Evolutionary conservation across 148 eudicot species (phyloP), one percentile per base, ranked within the genome.

Genomic region (Vaccinium corymbosum): DNA sequence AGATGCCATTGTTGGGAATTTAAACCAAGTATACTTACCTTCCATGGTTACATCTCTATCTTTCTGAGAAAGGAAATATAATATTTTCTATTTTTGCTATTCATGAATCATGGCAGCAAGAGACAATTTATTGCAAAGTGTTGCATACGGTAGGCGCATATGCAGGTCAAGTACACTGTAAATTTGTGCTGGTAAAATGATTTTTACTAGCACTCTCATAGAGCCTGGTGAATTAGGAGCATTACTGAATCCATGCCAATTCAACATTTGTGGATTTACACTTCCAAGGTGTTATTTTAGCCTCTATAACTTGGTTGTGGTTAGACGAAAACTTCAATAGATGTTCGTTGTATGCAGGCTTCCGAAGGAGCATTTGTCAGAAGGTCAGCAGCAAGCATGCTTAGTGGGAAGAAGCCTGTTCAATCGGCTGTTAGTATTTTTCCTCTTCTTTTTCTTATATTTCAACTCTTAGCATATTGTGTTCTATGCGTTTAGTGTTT

Each of bases 311-410:
- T 4, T 82, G 53, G 17, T 82, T n/a, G 35, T 20, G 55, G 70
- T 10, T 74, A 35, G 9, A 19, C 13, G 9, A 20, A 27, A 82
- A n/a, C 42, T 82, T 73, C 7, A 25, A 76, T 42, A 17, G 53
- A 78, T 76, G 15, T 82, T 25, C 6, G 22, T 14, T 1, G n/a
- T 59, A 81, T 82, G 64, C 91, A 95, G 98, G 86, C 91, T 81
- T 88, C 96, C 32, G 95, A 92, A 35, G 93, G 87, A 77, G 83
- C 91, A 78, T 87, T 88, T 85, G 92, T 91, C 42, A 91, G 82
- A 78, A 92, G 88, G 88, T 97, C 99, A 57, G 99, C 99, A 29
- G 98, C 98, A 79, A 97, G 98, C 89, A 94, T 97, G 99, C 91
- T 97, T 50, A 97, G 98, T 87, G 98, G 99, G 71, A 95, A 94